A percentile compares a stretch with the other conserved stretches of the same genome.
These are phyloP conservation scores for Zostera marina DNA, from an alignment of 116 monocot genomes.

Conservation along the genomic window DNA sequence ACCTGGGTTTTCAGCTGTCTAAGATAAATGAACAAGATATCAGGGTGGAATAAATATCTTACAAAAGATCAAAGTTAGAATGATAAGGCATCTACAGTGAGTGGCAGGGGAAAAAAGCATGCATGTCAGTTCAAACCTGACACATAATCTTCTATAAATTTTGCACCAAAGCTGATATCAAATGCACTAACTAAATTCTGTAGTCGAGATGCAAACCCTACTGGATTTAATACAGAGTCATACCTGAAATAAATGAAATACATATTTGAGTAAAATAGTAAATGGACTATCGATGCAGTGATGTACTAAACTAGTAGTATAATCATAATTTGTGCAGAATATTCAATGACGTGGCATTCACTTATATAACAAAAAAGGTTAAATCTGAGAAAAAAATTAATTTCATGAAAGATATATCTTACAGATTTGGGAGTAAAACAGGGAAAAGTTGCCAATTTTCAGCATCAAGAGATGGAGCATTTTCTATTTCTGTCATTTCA, in stretches of 20 bases:
- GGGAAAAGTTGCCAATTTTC: conserved; percentile 61
- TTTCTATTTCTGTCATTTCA: conserved; percentile 91
- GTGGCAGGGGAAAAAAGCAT: not conserved
- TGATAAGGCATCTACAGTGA: not conserved
- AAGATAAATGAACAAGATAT: conserved; percentile 25
- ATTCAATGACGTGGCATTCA: not conserved
- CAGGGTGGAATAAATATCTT: conserved; percentile 4
- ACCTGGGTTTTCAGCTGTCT: conserved; percentile 71
- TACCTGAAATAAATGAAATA: conserved; percentile 21
- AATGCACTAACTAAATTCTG: conserved; percentile 46
- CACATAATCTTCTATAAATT: conserved; percentile 80
- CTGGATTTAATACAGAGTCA: conserved; percentile 36
- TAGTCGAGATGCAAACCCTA: conserved; percentile 83
- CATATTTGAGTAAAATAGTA: not conserved
- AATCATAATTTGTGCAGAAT: not conserved
- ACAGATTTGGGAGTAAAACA: conserved; percentile 46
- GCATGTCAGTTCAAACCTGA: conserved; percentile 41
- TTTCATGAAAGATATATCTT: conserved; percentile 12
- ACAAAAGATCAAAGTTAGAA: not conserved
- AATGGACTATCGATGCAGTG: not conserved
- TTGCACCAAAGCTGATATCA: conserved; percentile 44
- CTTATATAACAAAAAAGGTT: not conserved
- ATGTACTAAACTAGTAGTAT: too few species aligned
- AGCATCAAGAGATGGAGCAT: conserved; percentile 82
- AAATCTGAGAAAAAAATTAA: not conserved